A percentile compares a stretch with the other conserved stretches of the same genome.
Evolutionary conservation across 2,329 filamentous ascomycete genomes (phyloP).

Genomic region (Keithomyces neogunnii): DNA sequence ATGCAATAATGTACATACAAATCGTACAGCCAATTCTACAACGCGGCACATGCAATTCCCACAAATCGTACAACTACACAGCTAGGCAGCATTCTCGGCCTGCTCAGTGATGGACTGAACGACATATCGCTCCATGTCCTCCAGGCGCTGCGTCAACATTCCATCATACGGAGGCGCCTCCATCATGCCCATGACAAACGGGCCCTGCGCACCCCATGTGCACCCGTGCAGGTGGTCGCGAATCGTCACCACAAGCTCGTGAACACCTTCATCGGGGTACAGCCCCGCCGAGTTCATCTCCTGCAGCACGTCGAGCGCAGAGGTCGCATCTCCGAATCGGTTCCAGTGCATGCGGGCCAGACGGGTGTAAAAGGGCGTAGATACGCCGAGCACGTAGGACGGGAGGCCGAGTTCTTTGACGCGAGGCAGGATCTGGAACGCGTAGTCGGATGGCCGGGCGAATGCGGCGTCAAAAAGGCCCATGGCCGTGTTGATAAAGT

Average conservation of each 20-base stretch:
- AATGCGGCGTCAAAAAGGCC: slow-evolving; percentile 51
- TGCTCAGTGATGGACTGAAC: slow-evolving; percentile 6
- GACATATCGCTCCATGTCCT: slow-evolving; percentile 14
- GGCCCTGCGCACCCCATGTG: slow-evolving; percentile 27
- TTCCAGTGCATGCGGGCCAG: slow-evolving; percentile 55
- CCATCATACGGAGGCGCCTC: slow-evolving; percentile 26
- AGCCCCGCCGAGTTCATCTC: slow-evolving; percentile 61
- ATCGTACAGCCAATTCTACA: no score
- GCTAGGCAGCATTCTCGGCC: neutral
- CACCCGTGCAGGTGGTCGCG: slow-evolving; percentile 24
- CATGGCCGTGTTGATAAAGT: slow-evolving; percentile 49
- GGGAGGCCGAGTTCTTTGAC: slow-evolving; percentile 60
- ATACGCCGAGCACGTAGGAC: slow-evolving; percentile 64
- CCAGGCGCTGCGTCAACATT: slow-evolving; percentile 16
- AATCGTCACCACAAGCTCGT: slow-evolving; percentile 20
- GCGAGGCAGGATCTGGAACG: slow-evolving; percentile 54
- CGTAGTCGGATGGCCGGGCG: slow-evolving; percentile 45
- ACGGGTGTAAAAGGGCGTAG: slow-evolving; percentile 61
- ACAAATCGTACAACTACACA: neutral
- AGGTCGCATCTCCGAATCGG: slow-evolving; percentile 47
- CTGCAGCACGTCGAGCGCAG: slow-evolving; percentile 46
- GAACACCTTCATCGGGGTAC: slow-evolving; percentile 37
- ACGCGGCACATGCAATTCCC: no score
- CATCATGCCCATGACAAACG: slow-evolving; percentile 30
- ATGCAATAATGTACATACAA: neutral